These are phyloP conservation scores for Cladophialophora exuberans DNA, from an alignment of 2,329 filamentous ascomycete genomes.

Conservation along the genomic window DNA sequence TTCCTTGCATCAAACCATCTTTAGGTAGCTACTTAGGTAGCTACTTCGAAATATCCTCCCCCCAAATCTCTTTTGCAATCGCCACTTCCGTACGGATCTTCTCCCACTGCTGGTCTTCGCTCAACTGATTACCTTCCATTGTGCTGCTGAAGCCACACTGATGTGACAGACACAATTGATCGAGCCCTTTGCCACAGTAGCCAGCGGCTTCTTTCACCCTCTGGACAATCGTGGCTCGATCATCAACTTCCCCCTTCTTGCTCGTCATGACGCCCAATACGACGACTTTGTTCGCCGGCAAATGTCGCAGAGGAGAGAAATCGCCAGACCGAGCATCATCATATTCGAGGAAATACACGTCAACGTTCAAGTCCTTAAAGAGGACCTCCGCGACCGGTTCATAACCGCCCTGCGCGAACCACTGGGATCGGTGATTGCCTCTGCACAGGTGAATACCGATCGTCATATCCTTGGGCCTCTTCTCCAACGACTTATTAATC, in stretches of 20 bases:
- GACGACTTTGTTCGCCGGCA: slow-evolving; percentile 59
- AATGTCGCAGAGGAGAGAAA: slow-evolving; percentile 58
- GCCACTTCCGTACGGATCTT: slow-evolving; percentile 59
- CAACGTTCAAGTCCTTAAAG: slow-evolving; percentile 60
- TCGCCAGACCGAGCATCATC: slow-evolving; percentile 61
- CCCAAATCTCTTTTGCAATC: slow-evolving; percentile 63
- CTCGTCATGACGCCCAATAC: slow-evolving; percentile 60
- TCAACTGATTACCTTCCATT: slow-evolving; percentile 58
- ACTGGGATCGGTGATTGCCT: slow-evolving; percentile 60
- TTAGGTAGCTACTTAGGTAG: too few relatives aligned
- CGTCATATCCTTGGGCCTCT: slow-evolving; percentile 58
- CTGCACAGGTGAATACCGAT: slow-evolving; percentile 62
- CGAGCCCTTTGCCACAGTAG: slow-evolving; percentile 55
- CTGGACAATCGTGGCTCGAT: slow-evolving; percentile 46
- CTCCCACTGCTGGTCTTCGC: slow-evolving; percentile 61
- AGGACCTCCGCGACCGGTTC: slow-evolving; percentile 62
- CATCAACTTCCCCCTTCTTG: slow-evolving; percentile 62
- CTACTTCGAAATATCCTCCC: slow-evolving; percentile 45
- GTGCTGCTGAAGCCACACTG: slow-evolving; percentile 64
- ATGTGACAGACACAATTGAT: slow-evolving; percentile 60
- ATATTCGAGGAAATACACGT: slow-evolving; percentile 64
- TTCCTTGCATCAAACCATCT: neutral
- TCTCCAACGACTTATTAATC: slow-evolving; percentile 58
- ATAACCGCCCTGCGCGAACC: slow-evolving; percentile 63
- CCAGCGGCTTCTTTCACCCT: slow-evolving; percentile 51